Evolutionary conservation across 345 rosid species (phyloP), one percentile per base, ranked within the genome.

Genomic region (Barbarea vulgaris): DNA sequence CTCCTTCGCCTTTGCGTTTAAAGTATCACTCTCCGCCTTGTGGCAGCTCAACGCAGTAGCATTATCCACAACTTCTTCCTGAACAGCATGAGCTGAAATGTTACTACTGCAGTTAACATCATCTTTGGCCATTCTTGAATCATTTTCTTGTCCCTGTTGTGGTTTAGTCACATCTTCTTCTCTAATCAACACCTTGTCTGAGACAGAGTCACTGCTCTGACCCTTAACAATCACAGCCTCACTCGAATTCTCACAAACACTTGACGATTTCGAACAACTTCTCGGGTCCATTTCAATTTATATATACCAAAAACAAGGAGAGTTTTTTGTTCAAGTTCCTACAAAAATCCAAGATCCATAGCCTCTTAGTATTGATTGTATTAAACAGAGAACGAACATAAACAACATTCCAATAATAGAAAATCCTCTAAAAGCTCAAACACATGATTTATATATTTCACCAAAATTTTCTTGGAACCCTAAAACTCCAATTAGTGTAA

Each of bases 1-100:
- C 41, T 81, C 81, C 64, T 86, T 84, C 19, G 67, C 75, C 59
- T 81, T 83, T 57, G 56, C 52, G 57, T 79, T 84, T 4, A 76
- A 71, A 14, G 28, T 36, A 76, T 77, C 83, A 63, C 68, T 75
- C 41, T 57, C 79, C 50, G 66, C 67, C 65, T 82, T 82, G 33
- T 79, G 74, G 13, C 71, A 46, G 69, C 78, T 78, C 47, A 82
- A 77, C 28, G 33, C 44, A 69, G 69, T 67, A 47, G 74, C 74
- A 3, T 78, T 75, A 82, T 81, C 85, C 5, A 6, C 34, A 64
- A 64, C 81, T 58, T 21, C 68, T 51, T 41, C 64, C 19, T 68
- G 48, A 42, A 30, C 68, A 50, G 39, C 51, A 51, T 22, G 69
- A 64, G 54, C 39, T 24, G 77, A 76, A 62, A 22, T 65, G 51